Conservation (phyloP, 2,329 filamentous ascomycete genomes). For the Scleromitrula shiraiana region DNA sequence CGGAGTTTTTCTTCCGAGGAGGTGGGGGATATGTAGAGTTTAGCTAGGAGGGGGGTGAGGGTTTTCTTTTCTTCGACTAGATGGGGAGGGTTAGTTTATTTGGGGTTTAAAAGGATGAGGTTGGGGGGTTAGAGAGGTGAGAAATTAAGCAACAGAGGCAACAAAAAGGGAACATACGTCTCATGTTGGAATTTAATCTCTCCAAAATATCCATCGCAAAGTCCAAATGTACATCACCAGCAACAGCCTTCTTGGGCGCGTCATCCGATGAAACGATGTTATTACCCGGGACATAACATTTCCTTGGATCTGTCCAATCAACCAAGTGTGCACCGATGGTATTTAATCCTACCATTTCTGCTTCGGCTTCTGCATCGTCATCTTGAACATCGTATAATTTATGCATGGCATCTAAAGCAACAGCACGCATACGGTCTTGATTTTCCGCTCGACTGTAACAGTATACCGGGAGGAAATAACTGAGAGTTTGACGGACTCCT, state of each 20-base stretch:
- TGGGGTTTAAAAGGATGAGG: too few relatives aligned
- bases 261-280: constrained; percentile 40
- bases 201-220: constrained; percentile 73
- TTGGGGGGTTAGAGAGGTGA: too few relatives aligned
- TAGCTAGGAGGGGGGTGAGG: constrained; percentile 68
- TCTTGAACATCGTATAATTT: constrained; percentile 66
- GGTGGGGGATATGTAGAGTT: constrained; percentile 68
- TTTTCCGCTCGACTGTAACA: constrained; percentile 80
- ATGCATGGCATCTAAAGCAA: constrained; percentile 68
- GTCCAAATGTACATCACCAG: constrained; percentile 72
- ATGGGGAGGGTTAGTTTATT: too few relatives aligned
- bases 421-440: constrained; percentile 68
- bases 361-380: constrained; percentile 65
- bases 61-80: constrained; percentile 83
- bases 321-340: constrained; percentile 75
- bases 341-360: constrained; percentile 70
- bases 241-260: constrained; percentile 54
- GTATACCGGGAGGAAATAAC: constrained; percentile 92
- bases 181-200: constrained; percentile 56
- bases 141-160: background rate
- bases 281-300: constrained; percentile 50
- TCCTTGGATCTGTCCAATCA: constrained; percentile 92
- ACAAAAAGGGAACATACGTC: constrained; percentile 45
- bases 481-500: constrained; percentile 74
- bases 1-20: constrained; percentile 51